Base-by-base conservation (phyloP, 805 yeast genomes). In the Hanseniaspora jakobsenii region DNA sequence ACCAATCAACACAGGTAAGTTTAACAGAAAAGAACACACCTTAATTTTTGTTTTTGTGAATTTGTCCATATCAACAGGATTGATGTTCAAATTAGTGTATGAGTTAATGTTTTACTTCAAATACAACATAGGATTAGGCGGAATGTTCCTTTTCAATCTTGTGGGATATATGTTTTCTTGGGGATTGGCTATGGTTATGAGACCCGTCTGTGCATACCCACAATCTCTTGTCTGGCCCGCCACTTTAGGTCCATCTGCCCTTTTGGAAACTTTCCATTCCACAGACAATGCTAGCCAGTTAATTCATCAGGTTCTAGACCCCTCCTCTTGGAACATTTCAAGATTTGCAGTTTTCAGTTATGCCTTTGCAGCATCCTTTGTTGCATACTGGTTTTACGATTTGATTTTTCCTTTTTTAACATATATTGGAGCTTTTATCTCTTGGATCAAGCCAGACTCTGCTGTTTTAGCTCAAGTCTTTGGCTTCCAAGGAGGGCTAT, bases 141-240 rank as follows among this genome's bases (percentile, higher is more conserved):
- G 71, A 49, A 70, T 69, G 49, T 59, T 78, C 24, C 56, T 76
- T 41, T 64, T 75, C 35, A 65, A 68, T 36, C 54, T 73, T 41
- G 67, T 80, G 12, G 69, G 80, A 30, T 84, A 79, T 56, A 64
- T 73, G 51, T 65, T 80, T 41, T 86, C 87, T 8, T 75, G 75
- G 50, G 78, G 81, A 22, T 58, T 76, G 42, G 83, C 82, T 35
- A 87, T 87, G 24, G 43, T 79, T 47, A 65, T 72, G 32, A 66
- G 79, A 50, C 68, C 72, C 50, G 64, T 77, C 28, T 65, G 80
- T 49, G 78, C 80, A 13, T 71, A 71, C 47, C 80, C 85, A 4
- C 69, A 78, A 4, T 64, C 74, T n/a, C 72, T 77, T 60, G 67
- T 78, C 41, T 81, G 87, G 87, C 89, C 89, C 4, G 59, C 73